Conservation (phyloP, 768 basidiomycete species). For the Russula sp. region DNA sequence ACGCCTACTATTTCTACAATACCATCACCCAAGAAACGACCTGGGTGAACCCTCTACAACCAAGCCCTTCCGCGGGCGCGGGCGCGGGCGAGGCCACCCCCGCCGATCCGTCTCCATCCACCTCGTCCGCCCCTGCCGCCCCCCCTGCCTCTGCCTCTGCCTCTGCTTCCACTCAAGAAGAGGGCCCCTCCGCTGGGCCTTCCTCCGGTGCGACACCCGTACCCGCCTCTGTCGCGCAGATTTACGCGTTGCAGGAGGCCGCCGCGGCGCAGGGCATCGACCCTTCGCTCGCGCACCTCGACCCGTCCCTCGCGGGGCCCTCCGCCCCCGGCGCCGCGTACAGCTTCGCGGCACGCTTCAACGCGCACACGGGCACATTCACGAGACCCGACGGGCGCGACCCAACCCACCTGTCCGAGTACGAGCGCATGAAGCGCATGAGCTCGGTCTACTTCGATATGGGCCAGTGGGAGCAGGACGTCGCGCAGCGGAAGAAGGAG, state of each 20-base stretch:
- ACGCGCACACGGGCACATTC: slow-evolving; percentile 76
- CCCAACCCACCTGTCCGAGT: slow-evolving; percentile 72
- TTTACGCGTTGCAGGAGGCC: slow-evolving; percentile 54
- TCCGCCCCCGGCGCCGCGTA: slow-evolving; percentile 36
- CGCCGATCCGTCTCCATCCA: slow-evolving; percentile 17
- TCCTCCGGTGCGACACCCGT: slow-evolving; percentile 28
- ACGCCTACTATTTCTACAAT: slow-evolving; percentile 85
- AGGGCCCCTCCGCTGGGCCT: slow-evolving; percentile 26
- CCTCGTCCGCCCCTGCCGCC: slow-evolving; percentile 16
- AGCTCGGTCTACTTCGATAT: slow-evolving; percentile 86
- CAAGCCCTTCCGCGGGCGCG: neutral
- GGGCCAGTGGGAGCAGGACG: slow-evolving; percentile 67
- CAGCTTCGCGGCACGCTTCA: slow-evolving; percentile 65
- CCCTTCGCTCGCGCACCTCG: slow-evolving; percentile 72
- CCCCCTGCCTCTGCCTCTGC: slow-evolving; percentile 29
- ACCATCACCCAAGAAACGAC: slow-evolving; percentile 70
- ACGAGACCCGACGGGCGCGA: slow-evolving; percentile 59
- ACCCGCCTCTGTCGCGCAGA: slow-evolving; percentile 32
- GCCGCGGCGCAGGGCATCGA: slow-evolving; percentile 79
- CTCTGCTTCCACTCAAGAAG: slow-evolving; percentile 23
- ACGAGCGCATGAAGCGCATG: slow-evolving; percentile 78
- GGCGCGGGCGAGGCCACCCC: neutral
- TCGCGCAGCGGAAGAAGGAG: slow-evolving; percentile 42
- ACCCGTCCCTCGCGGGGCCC: slow-evolving; percentile 53
- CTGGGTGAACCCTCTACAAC: slow-evolving; percentile 71